Percentiles rank a stretch among this genome's conserved stretches.
Evolutionary conservation across 1,139 yeast species (phyloP).

Genomic region (Magnusiomyces sp.): DNA sequence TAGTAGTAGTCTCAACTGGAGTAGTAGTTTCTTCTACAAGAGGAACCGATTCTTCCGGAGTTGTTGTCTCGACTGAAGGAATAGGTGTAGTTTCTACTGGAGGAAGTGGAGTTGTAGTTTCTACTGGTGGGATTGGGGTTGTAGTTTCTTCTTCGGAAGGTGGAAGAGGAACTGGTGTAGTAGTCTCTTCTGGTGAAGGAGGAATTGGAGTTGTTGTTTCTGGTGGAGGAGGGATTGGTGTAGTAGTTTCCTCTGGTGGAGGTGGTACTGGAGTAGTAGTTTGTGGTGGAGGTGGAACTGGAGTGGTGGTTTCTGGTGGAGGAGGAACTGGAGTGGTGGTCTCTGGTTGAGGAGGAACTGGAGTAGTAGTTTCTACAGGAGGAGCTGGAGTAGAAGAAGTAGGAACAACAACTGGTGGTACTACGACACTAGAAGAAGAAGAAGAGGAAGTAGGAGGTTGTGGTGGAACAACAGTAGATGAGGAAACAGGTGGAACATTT

Average conservation of each 20-base stretch:
- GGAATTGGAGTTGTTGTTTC: background rate
- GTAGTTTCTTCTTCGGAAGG: background rate
- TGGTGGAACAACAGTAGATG: background rate
- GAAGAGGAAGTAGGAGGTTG: background rate
- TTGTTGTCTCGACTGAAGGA: too few species aligned
- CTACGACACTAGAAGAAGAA: background rate
- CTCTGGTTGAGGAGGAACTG: background rate
- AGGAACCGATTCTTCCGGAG: background rate
- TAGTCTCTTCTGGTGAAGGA: background rate
- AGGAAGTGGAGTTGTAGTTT: background rate
- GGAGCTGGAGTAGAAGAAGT: background rate
- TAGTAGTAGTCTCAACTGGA: slow-evolving; percentile 6
- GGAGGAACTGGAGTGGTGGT: background rate
- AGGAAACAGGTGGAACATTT: background rate
- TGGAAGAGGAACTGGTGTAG: background rate
- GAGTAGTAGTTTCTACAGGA: background rate
- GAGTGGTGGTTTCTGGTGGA: background rate
- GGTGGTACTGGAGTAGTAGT: background rate
- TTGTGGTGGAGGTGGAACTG: background rate
- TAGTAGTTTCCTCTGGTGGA: background rate
- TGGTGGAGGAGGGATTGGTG: background rate
- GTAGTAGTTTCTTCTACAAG: background rate
- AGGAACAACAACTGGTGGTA: background rate
- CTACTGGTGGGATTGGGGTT: background rate
- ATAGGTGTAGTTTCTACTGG: background rate